phyloP scores from a whole-genome alignment of 192 early-diverging fungal genomes.

The Haplosporangium gracile region DNA sequence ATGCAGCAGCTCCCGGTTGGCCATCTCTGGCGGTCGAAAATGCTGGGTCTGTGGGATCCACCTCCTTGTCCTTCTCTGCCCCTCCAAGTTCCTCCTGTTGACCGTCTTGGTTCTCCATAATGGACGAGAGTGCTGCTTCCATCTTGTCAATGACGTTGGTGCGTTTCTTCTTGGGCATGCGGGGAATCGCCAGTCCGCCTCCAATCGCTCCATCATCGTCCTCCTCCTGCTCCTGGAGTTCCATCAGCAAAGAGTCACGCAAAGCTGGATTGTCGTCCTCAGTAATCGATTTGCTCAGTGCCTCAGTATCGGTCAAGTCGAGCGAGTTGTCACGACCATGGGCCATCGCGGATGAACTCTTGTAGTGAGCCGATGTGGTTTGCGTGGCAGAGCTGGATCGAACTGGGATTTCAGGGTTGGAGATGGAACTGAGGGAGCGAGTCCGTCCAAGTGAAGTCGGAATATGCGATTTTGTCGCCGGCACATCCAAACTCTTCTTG shows the following conservation, averaged over 20 bases:
- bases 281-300: background rate
- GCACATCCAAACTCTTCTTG: conserved; percentile 28
- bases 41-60: conserved; percentile 32
- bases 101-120: conserved; percentile 58
- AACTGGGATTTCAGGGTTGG: conserved; percentile 8
- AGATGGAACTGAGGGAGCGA: conserved; percentile 39
- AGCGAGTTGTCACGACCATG: conserved; percentile 13
- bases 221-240: conserved; percentile 30
- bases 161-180: conserved; percentile 27
- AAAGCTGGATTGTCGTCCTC: background rate
- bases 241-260: conserved; percentile 31
- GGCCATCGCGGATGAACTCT: background rate
- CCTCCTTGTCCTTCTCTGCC: conserved; percentile 4
- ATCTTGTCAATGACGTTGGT: conserved; percentile 56
- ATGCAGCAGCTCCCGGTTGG: conserved; percentile 10
- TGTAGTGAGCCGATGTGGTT: background rate
- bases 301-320: conserved; percentile 19
- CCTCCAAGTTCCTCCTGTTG: conserved; percentile 20
- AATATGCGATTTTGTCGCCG: background rate
- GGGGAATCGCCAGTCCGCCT: conserved; percentile 26
- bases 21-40: conserved; percentile 36
- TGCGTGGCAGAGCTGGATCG: background rate
- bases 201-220: conserved; percentile 12
- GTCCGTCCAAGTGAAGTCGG: conserved; percentile 8
- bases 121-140: conserved; percentile 67